A percentile compares a stretch with the other conserved stretches of the same genome.
phyloP scores from a whole-genome alignment of 352 stramenopile genomes.

The Pythium chondricola region DNA sequence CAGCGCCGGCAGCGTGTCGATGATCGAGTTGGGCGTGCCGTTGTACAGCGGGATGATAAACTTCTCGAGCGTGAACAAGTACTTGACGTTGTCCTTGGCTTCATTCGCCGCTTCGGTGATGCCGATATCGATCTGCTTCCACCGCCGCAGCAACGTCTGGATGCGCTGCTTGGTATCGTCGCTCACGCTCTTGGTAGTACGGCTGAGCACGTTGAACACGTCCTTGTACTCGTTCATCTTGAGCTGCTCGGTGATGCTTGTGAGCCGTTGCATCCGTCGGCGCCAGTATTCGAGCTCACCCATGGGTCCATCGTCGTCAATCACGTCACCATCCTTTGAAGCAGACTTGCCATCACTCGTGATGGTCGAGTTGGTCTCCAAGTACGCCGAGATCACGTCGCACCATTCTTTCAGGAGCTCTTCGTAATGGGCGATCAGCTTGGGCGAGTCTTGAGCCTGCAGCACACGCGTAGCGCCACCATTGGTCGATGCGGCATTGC shows the following conservation, averaged over 20 bases:
- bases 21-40: constrained; percentile 94
- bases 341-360: constrained; percentile 16
- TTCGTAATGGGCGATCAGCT: constrained; percentile 92
- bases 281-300: constrained; percentile 97
- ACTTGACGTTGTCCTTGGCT: constrained; percentile 99
- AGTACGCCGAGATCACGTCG: constrained; percentile 92
- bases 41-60: constrained; percentile 90
- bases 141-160: constrained; percentile 90
- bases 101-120: constrained; percentile 98
- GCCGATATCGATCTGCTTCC: constrained; percentile 98
- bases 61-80: constrained; percentile 97
- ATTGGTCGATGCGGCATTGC: constrained; percentile 25
- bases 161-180: constrained; percentile 91
- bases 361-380: constrained; percentile 85
- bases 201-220: constrained; percentile 90
- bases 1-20: constrained; percentile 96
- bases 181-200: constrained; percentile 78
- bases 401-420: constrained; percentile 97
- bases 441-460: constrained; percentile 80
- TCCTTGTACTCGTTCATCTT: constrained; percentile 96
- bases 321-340: constrained; percentile 47
- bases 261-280: constrained; percentile 95
- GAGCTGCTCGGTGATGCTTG: constrained; percentile 98
- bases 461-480: constrained; percentile 44
- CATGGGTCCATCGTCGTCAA: constrained; percentile 91